Base-by-base conservation (phyloP, 257 asterid species). In the Rhazya stricta region DNA sequence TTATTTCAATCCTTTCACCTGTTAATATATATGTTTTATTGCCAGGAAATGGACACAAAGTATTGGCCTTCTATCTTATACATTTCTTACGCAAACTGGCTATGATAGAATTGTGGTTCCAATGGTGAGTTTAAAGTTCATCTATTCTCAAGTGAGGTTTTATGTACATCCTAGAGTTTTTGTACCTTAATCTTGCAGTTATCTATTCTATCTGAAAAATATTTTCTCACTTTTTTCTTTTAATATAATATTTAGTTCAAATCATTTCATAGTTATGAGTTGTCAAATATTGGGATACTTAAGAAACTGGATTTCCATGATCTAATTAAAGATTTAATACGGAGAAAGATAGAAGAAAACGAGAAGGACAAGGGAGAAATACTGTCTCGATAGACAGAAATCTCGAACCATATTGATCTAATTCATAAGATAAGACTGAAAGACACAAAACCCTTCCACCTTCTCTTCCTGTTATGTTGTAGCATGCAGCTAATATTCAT, bases 81-180 rank as follows among this genome's bases (percentile, higher is more conserved):
- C 98, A 70, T 94, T 90, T 89, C 87, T 94, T 85, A 87, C 78
- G 84, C 90, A 83, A 86, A 83, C 93, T 57, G 84, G 90, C 80
- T 90, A 86, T 76, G 94, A 94, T 76, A 91, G 94, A 83, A 94
- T 94, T 67, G 91, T 94, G 81, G 95, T 94, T 77, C 98, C 98
- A 34, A 89, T 91, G 98, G 98, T 91, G 87, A 89, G 96, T 66
- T 80, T 79, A 76, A 19, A 34, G 39, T 72, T 81, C 72, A 51
- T 62, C 81, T 67, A 62, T 68, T 79, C 82, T 74, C 69, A 76
- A 43, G 69, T 32, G 23, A 9, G 37, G 37, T 56, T 30, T 53
- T 41, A 23, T 50, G 6, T 32, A 34, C 23, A 36, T 54, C 23
- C 51, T 5, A 23, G 34, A 36, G 32, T 37, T 72, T 46, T 10